These are phyloP conservation scores for Cyanidioschyzon merolae DNA, from an alignment of 23 red algal genomes.

Conservation along the genomic window DNA sequence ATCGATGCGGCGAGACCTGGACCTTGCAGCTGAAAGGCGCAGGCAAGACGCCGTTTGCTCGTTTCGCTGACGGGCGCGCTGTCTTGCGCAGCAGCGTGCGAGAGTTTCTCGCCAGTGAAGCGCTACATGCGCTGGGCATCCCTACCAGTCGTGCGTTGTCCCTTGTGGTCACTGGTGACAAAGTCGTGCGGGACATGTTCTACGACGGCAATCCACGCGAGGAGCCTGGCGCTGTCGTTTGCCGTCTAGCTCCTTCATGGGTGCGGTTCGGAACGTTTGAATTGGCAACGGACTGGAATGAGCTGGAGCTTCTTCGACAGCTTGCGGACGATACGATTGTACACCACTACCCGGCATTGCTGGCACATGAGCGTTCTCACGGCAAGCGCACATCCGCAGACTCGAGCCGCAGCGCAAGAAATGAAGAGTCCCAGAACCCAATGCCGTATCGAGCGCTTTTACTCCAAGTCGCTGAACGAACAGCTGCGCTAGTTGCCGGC, in stretches of 20 bases:
- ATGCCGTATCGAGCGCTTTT: conserved; percentile 41
- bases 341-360: conserved; percentile 46
- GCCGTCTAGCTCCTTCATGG: conserved; percentile 69
- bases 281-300: conserved; percentile 37
- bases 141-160: conserved; percentile 83
- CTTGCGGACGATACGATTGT: conserved; percentile 69
- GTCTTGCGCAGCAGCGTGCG: conserved; percentile 85
- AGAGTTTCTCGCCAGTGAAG: conserved; percentile 85
- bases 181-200: conserved; percentile 88
- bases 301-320: conserved; percentile 43
- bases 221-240: conserved; percentile 77
- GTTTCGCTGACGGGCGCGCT: conserved; percentile 85
- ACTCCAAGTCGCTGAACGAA: conserved; percentile 38
- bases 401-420: conserved; percentile 7
- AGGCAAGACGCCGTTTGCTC: conserved; percentile 81
- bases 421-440: neutral
- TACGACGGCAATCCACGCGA: conserved; percentile 58
- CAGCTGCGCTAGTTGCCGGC: conserved; percentile 67
- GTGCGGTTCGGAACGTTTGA: conserved; percentile 86
- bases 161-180: conserved; percentile 63
- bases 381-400: conserved; percentile 9
- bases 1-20: conserved; percentile 40
- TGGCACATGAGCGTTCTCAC: conserved; percentile 14
- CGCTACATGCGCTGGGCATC: conserved; percentile 75
- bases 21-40: conserved; percentile 94